Percentiles rank a stretch among this genome's conserved stretches.
Conservation (phyloP, 1,284 basidiomycete species). For the Rhizopogon parksii region DNA sequence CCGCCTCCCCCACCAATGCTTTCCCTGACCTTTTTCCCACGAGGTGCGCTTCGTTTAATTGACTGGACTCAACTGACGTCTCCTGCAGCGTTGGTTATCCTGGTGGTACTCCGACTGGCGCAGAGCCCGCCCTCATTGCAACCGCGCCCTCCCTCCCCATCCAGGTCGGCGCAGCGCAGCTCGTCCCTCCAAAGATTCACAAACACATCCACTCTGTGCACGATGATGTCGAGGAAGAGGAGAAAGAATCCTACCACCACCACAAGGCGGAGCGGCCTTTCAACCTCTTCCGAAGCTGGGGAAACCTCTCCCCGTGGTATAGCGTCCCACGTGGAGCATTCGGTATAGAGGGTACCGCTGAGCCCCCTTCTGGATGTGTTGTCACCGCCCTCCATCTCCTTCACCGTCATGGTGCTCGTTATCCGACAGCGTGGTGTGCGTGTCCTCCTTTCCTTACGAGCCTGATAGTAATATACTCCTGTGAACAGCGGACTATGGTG, state of each 20-base stretch:
- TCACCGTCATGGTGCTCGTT: conserved; percentile 76
- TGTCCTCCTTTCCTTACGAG: conserved; percentile 10
- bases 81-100: conserved; percentile 58
- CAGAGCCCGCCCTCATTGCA: conserved; percentile 68
- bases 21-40: conserved; percentile 67
- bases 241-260: conserved; percentile 14
- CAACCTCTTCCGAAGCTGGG: conserved; percentile 72
- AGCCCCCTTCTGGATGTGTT: conserved; percentile 61
- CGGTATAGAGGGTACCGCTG: conserved; percentile 66
- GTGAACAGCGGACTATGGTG: conserved; percentile 51
- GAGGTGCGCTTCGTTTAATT: conserved; percentile 25
- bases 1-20: conserved; percentile 60
- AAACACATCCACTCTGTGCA: conserved; percentile 14
- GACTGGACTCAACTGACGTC: not conserved
- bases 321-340: conserved; percentile 64
- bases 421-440: conserved; percentile 68
- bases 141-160: conserved; percentile 75
- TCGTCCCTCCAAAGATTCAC: conserved; percentile 34
- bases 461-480: conserved; percentile 2
- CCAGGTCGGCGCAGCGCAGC: conserved; percentile 62
- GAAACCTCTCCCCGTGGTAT: conserved; percentile 82
- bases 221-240: conserved; percentile 17
- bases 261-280: conserved; percentile 31
- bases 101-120: conserved; percentile 79
- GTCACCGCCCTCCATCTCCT: conserved; percentile 71